Evolutionary conservation across 169 alveolate species (phyloP).

Genomic region (Theileria parva): DNA sequence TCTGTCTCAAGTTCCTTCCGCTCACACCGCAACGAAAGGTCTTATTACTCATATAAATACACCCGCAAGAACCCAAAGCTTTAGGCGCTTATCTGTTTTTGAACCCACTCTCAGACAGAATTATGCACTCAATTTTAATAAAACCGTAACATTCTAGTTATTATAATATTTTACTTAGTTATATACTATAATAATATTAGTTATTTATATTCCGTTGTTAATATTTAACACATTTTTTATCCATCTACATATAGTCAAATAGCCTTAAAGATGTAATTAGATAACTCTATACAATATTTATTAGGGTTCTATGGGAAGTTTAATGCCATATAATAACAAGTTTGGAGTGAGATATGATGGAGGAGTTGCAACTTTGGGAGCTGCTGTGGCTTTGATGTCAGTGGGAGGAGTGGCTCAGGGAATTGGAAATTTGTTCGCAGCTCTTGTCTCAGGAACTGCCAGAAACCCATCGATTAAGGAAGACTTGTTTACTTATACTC

Average conservation of each 20-base stretch:
- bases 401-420: slow-evolving; percentile 89
- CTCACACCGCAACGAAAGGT: not conserved
- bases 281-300: not conserved
- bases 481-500: slow-evolving; percentile 86
- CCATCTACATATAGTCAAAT: not conserved
- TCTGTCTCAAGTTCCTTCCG: slow-evolving; percentile 20
- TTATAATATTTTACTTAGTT: not conserved
- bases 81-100: not conserved
- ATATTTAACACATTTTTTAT: not conserved
- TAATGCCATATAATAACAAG: slow-evolving; percentile 59
- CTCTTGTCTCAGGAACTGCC: slow-evolving; percentile 87
- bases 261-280: not conserved
- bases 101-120: slow-evolving; percentile 2
- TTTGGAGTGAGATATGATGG: slow-evolving; percentile 80
- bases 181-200: not conserved
- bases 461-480: slow-evolving; percentile 87
- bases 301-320: slow-evolving; percentile 56
- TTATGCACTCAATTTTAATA: slow-evolving; percentile 3
- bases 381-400: slow-evolving; percentile 82
- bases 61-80: not conserved
- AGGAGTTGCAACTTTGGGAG: slow-evolving; percentile 79
- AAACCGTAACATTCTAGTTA: not conserved
- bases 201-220: not conserved
- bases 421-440: slow-evolving; percentile 87
- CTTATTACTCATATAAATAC: not conserved